Evolutionary conservation across 768 basidiomycete species (phyloP).

Genomic region (Sporobolomyces pararoseus): DNA sequence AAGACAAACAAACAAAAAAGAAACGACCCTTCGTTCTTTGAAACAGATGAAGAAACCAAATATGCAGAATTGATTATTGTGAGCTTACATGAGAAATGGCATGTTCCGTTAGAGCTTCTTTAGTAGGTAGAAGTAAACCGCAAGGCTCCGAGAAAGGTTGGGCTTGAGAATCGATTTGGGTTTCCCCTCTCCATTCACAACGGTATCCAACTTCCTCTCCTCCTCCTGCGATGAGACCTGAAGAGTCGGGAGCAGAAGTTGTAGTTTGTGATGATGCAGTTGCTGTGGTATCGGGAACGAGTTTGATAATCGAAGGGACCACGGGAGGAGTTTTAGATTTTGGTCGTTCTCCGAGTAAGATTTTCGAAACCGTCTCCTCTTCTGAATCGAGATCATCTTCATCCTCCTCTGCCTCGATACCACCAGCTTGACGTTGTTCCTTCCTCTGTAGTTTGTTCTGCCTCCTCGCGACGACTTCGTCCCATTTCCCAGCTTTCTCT

Average conservation of each 20-base stretch:
- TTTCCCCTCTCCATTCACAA: constrained; percentile 25
- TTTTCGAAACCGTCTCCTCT: constrained; percentile 9
- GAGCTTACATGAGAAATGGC: neutral
- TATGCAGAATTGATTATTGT: too few species aligned
- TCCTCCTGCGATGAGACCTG: neutral
- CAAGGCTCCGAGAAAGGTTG: constrained; percentile 2
- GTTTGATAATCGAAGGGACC: neutral
- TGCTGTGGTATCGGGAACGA: neutral
- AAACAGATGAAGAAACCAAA: too few species aligned
- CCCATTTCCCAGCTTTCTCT: constrained; percentile 39
- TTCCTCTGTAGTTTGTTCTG: constrained; percentile 1
- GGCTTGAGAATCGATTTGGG: constrained; percentile 1
- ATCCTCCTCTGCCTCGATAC: neutral
- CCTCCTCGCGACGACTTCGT: constrained; percentile 25
- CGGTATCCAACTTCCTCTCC: constrained; percentile 2
- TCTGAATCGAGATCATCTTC: constrained; percentile 17
- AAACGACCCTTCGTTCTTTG: too few species aligned
- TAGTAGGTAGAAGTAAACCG: neutral
- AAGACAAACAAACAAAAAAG: too few species aligned
- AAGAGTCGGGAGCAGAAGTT: neutral
- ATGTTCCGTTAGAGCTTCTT: constrained; percentile 4
- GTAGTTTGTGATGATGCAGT: neutral
- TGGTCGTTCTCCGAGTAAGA: neutral
- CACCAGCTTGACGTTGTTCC: neutral
- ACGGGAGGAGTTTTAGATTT: neutral